A percentile compares a stretch with the other conserved stretches of the same genome.
Conservation (phyloP, 495 filamentous ascomycete genomes). For the Parathielavia hyrcaniae region DNA sequence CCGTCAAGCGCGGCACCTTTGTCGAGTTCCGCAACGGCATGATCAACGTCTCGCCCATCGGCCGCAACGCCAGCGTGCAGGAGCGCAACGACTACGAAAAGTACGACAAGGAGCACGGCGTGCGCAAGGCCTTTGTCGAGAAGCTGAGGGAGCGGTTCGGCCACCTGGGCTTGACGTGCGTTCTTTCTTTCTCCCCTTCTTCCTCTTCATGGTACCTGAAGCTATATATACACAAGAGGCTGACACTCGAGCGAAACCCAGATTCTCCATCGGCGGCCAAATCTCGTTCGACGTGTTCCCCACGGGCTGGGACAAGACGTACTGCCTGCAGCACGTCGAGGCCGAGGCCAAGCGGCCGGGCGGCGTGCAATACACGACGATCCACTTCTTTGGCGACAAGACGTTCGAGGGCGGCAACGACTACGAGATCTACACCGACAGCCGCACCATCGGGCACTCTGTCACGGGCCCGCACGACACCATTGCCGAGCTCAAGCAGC, state of each 20-base stretch:
- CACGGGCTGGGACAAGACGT: slow-evolving; percentile 97
- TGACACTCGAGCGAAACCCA: slow-evolving; percentile 31
- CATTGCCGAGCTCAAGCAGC: slow-evolving; percentile 62
- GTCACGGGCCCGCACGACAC: slow-evolving; percentile 81
- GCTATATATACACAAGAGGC: not conserved
- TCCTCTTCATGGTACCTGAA: no score
- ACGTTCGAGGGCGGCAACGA: slow-evolving; percentile 84
- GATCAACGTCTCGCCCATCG: slow-evolving; percentile 89
- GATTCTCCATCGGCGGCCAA: slow-evolving; percentile 89
- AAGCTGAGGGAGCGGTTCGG: slow-evolving; percentile 73
- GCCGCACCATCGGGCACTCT: slow-evolving; percentile 73
- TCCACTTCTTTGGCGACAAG: slow-evolving; percentile 99
- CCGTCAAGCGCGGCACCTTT: slow-evolving; percentile 91
- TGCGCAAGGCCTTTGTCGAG: slow-evolving; percentile 65
- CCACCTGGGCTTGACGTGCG: slow-evolving; percentile 77
- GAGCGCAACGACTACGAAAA: slow-evolving; percentile 74
- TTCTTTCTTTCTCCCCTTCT: slow-evolving; percentile 20
- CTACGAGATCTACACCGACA: slow-evolving; percentile 82
- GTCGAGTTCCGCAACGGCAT: slow-evolving; percentile 96
- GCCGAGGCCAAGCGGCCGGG: slow-evolving; percentile 63
- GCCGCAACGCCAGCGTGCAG: slow-evolving; percentile 75
- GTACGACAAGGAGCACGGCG: slow-evolving; percentile 69
- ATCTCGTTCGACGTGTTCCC: slow-evolving; percentile 99
- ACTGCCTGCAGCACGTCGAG: slow-evolving; percentile 82
- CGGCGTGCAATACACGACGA: slow-evolving; percentile 70